phyloP scores from a whole-genome alignment of 805 yeast genomes.

The Starmerella sp. region DNA sequence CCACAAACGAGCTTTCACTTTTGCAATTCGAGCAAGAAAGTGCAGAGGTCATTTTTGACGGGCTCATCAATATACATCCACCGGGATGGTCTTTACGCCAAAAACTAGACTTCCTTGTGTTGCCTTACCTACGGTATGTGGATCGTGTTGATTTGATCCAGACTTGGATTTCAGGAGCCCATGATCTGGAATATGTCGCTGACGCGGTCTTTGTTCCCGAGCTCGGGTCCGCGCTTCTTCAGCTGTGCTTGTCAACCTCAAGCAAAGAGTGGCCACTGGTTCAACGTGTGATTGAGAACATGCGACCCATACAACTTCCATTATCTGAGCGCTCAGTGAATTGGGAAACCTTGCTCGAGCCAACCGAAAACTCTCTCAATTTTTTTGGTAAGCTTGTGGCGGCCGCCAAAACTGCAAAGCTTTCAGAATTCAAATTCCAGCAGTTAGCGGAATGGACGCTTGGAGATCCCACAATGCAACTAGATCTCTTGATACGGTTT shows the following conservation, averaged over 20 bases:
- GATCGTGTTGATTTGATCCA: constrained; percentile 17
- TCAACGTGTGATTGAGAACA: constrained; percentile 1
- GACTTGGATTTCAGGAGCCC: constrained; percentile 13
- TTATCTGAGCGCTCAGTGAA: not conserved
- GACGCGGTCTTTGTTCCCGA: constrained; percentile 14
- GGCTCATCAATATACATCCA: constrained; percentile 16
- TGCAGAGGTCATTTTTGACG: constrained; percentile 12
- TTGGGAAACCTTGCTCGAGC: not conserved
- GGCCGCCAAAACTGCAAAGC: constrained; percentile 2
- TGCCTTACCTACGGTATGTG: constrained; percentile 25
- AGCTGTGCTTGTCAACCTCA: constrained; percentile 17
- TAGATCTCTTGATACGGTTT: constrained; percentile 13
- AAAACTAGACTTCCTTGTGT: constrained; percentile 20
- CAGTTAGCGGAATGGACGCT: constrained; percentile 20
- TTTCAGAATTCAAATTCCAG: constrained; percentile 7
- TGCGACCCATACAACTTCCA: not conserved
- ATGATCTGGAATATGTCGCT: constrained; percentile 14
- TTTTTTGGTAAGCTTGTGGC: constrained; percentile 5
- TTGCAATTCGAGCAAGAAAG: constrained; percentile 18
- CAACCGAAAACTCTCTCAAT: not conserved
- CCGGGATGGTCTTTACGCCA: constrained; percentile 20
- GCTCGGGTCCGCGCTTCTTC: constrained; percentile 14
- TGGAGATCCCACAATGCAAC: constrained; percentile 7
- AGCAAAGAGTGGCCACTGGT: constrained; percentile 9
- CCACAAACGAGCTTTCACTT: constrained; percentile 6